Conservation (phyloP, 78 protist species). For the Isochrysis galbana region DNA sequence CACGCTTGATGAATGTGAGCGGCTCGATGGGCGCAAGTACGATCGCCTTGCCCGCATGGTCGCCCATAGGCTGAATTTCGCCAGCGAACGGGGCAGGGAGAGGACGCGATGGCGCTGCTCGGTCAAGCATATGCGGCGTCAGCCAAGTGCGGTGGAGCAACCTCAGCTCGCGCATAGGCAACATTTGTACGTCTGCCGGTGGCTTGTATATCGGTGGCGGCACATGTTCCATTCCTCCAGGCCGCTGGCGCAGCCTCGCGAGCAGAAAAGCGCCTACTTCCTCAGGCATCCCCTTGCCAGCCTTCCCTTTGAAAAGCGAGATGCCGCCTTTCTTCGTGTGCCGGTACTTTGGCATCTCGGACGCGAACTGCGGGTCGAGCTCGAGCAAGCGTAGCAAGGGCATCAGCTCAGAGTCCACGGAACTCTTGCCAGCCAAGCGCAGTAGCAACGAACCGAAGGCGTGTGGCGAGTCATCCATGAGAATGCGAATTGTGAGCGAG, state of each 20-base stretch:
- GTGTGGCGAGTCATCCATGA: background rate
- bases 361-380: background rate
- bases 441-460: background rate
- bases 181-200: background rate
- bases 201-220: background rate
- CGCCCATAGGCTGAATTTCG: background rate
- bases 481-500: background rate
- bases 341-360: background rate
- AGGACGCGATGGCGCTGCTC: background rate
- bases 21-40: background rate
- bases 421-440: background rate
- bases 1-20: background rate
- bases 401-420: background rate
- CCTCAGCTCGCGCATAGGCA: background rate
- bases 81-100: background rate
- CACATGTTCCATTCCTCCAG: background rate
- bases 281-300: background rate
- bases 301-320: slow-evolving; percentile 1
- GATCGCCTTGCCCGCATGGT: background rate
- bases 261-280: background rate
- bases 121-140: background rate
- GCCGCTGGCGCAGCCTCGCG: background rate
- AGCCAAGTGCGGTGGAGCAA: background rate
- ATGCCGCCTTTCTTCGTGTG: background rate
- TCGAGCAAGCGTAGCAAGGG: background rate